Conservation (phyloP, 495 filamentous ascomycete genomes). For the Penicillium lividum region DNA sequence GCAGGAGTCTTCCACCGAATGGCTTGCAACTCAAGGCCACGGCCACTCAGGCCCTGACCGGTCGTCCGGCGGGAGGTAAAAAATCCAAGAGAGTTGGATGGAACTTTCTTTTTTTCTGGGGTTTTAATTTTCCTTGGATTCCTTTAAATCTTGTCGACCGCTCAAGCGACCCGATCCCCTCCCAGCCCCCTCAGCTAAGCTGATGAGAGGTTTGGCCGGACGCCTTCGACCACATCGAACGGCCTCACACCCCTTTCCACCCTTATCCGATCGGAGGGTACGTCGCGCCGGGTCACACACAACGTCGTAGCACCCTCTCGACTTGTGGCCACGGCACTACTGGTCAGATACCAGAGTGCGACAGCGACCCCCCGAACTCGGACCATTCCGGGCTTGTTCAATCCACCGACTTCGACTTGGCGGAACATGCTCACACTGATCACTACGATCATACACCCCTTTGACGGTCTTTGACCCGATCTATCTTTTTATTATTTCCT, state of each 20-base stretch:
- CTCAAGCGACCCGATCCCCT: conserved; percentile 16
- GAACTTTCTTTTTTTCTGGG: conserved; percentile 10
- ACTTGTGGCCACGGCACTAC: conserved; percentile 3
- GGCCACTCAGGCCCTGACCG: conserved; percentile 43
- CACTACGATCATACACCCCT: background rate
- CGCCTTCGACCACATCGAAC: conserved; percentile 13
- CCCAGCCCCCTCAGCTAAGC: conserved; percentile 8
- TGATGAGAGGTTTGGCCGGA: conserved; percentile 14
- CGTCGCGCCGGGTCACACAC: conserved; percentile 16
- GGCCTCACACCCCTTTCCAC: conserved; percentile 8
- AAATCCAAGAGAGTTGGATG: background rate
- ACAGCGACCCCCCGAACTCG: conserved; percentile 10
- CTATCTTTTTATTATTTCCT: conserved; percentile 2
- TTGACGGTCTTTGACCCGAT: conserved; percentile 5
- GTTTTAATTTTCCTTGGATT: conserved; percentile 7
- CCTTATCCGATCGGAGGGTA: conserved; percentile 14
- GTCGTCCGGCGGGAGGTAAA: conserved; percentile 38
- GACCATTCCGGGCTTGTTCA: background rate
- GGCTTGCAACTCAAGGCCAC: conserved; percentile 59
- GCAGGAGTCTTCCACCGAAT: conserved; percentile 64
- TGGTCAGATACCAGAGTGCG: conserved; percentile 14
- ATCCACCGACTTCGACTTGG: background rate
- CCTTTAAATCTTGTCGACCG: conserved; percentile 13
- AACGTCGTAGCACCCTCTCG: background rate
- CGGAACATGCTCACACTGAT: conserved; percentile 4